A percentile compares a stretch with the other conserved stretches of the same genome.
Evolutionary conservation across 148 eudicot genomes (phyloP).

Genomic region (Bassia scoparia): DNA sequence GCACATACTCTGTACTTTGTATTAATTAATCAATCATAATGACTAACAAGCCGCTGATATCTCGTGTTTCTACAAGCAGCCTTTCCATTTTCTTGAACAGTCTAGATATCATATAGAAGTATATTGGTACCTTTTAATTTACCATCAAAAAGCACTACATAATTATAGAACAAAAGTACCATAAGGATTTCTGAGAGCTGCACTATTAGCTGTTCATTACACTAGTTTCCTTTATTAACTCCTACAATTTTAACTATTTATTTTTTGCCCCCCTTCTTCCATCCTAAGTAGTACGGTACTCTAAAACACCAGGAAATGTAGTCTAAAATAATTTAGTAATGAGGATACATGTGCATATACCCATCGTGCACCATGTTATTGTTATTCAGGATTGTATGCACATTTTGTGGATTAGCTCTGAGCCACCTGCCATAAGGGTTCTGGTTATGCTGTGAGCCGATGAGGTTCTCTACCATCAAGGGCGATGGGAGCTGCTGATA

Average conservation of each 20-base stretch:
- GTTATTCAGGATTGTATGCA: slow-evolving; percentile 9
- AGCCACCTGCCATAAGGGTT: slow-evolving; percentile 28
- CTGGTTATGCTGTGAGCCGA: slow-evolving; percentile 26
- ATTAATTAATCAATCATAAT: neutral
- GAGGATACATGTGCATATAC: slow-evolving; percentile 23
- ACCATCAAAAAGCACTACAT: neutral
- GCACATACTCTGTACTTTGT: neutral
- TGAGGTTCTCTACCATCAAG: slow-evolving; percentile 26
- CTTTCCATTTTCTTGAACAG: neutral
- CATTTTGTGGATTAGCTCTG: slow-evolving; percentile 20
- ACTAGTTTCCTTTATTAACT: neutral
- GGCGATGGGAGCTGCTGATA: slow-evolving; percentile 25
- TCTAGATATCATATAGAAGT: neutral
- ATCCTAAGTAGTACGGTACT: neutral
- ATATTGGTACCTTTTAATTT: neutral
- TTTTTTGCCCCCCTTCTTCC: neutral
- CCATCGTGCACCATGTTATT: slow-evolving; percentile 20
- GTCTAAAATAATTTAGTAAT: slow-evolving; percentile 12
- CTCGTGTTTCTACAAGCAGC: neutral
- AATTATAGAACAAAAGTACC: neutral
- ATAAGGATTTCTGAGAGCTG: neutral
- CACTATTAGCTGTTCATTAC: neutral
- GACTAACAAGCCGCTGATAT: too few species aligned
- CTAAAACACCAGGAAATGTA: slow-evolving; percentile 1
- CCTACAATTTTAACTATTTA: neutral